Evolutionary conservation across 495 filamentous ascomycete species (phyloP).

Genomic region (Penicillium waksmanii): DNA sequence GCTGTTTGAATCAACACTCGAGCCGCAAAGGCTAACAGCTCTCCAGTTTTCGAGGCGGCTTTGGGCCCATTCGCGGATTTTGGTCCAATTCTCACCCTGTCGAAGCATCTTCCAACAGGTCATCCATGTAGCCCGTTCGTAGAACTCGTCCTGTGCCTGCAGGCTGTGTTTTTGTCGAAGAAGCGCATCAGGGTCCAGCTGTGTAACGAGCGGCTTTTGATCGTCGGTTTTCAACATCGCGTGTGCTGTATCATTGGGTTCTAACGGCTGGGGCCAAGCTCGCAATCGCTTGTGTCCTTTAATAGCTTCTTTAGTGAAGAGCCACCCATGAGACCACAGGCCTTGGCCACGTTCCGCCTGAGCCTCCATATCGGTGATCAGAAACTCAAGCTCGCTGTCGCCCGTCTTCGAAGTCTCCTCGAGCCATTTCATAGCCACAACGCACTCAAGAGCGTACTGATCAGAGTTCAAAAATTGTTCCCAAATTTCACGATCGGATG

Average conservation of each 20-base stretch:
- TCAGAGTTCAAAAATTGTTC: conserved; percentile 65
- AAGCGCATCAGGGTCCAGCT: conserved; percentile 90
- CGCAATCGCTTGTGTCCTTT: conserved; percentile 84
- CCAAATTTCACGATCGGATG: conserved; percentile 65
- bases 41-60: conserved; percentile 84
- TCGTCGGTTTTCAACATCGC: conserved; percentile 59
- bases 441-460: conserved; percentile 72
- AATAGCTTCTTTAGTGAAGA: conserved; percentile 86
- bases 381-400: conserved; percentile 69
- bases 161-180: conserved; percentile 74
- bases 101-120: conserved; percentile 87
- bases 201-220: conserved; percentile 73
- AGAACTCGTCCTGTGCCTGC: conserved; percentile 78
- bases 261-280: conserved; percentile 64
- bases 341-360: conserved; percentile 65
- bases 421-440: conserved; percentile 80
- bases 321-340: conserved; percentile 82
- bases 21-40: conserved; percentile 57
- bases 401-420: conserved; percentile 67
- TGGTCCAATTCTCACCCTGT: conserved; percentile 69
- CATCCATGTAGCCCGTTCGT: conserved; percentile 86
- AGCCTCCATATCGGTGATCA: conserved; percentile 69
- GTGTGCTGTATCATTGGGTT: conserved; percentile 58
- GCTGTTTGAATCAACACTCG: conserved; percentile 40
- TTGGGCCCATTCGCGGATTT: conserved; percentile 79